Percentiles rank a stretch among this genome's conserved stretches.
Conservation (phyloP, 371 early-diverging fungal genomes). For the Encephalitozoon romaleae region DNA sequence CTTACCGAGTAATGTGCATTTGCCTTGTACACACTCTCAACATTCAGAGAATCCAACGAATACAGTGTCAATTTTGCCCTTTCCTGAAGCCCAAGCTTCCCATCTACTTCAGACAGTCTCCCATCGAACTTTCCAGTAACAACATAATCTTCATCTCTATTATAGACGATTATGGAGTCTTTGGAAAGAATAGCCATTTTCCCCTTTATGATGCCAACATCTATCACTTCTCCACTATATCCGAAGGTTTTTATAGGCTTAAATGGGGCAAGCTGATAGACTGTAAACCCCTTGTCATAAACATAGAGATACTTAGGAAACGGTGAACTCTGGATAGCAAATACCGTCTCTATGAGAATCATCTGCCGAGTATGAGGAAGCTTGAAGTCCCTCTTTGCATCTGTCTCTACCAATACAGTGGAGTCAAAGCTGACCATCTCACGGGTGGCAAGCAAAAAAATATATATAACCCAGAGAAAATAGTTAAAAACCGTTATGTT, state of each 20-base stretch:
- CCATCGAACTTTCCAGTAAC: background rate
- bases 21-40: background rate
- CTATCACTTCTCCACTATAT: background rate
- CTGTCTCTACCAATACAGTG: background rate
- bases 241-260: background rate
- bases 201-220: background rate
- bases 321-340: background rate
- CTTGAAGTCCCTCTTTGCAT: background rate
- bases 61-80: background rate
- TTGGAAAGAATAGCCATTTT: background rate
- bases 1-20: background rate
- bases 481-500: background rate
- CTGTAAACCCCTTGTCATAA: background rate
- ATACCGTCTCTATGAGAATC: background rate
- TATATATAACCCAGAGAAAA: background rate
- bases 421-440: background rate
- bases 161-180: background rate
- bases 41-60: background rate
- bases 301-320: conserved; percentile 6
- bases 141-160: background rate
- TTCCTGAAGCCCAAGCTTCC: conserved; percentile 6
- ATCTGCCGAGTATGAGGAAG: background rate
- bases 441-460: background rate
- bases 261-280: background rate
- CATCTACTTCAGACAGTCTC: background rate